A percentile compares a stretch with the other conserved stretches of the same genome.
Evolutionary conservation across 2,329 filamentous ascomycete species (phyloP).

Genomic region (Alternaria infectoria): DNA sequence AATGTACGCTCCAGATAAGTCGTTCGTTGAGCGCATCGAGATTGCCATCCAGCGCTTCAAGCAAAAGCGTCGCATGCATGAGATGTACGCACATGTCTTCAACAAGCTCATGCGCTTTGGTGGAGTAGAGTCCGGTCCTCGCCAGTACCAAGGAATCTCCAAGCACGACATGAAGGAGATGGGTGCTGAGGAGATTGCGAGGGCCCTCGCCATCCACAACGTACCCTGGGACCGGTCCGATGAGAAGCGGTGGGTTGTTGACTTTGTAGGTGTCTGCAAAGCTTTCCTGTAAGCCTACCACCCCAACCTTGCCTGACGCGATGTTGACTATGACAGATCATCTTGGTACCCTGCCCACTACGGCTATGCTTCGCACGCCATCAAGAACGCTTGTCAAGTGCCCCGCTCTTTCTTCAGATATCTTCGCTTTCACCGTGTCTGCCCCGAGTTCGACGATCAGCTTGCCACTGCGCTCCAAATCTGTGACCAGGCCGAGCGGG

Average conservation of each 20-base stretch:
- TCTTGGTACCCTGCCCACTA: slow-evolving; percentile 62
- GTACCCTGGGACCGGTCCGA: slow-evolving; percentile 58
- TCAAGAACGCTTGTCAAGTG: slow-evolving; percentile 69
- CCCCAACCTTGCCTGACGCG: background rate
- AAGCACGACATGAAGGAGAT: slow-evolving; percentile 66
- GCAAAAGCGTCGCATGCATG: slow-evolving; percentile 74
- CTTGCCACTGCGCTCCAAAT: slow-evolving; percentile 69
- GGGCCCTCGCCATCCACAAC: slow-evolving; percentile 68
- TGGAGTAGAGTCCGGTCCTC: slow-evolving; percentile 70
- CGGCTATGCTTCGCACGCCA: slow-evolving; percentile 55
- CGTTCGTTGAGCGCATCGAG: slow-evolving; percentile 73
- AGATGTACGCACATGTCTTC: slow-evolving; percentile 69
- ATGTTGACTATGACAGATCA: slow-evolving; percentile 55
- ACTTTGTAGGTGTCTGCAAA: slow-evolving; percentile 78
- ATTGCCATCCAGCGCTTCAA: slow-evolving; percentile 83
- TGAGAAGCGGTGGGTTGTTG: slow-evolving; percentile 72
- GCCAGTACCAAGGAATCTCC: slow-evolving; percentile 69
- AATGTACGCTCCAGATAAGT: slow-evolving; percentile 66
- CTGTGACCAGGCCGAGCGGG: slow-evolving; percentile 69
- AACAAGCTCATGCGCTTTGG: slow-evolving; percentile 82
- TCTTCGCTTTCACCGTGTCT: slow-evolving; percentile 81
- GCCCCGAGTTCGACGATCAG: slow-evolving; percentile 76
- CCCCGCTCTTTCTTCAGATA: slow-evolving; percentile 90
- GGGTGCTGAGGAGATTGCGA: slow-evolving; percentile 69
- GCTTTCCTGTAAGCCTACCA: slow-evolving; percentile 72